These are phyloP conservation scores for Schizosaccharomyces osmophilus DNA, from an alignment of 805 yeast genomes.

Conservation along the genomic window DNA sequence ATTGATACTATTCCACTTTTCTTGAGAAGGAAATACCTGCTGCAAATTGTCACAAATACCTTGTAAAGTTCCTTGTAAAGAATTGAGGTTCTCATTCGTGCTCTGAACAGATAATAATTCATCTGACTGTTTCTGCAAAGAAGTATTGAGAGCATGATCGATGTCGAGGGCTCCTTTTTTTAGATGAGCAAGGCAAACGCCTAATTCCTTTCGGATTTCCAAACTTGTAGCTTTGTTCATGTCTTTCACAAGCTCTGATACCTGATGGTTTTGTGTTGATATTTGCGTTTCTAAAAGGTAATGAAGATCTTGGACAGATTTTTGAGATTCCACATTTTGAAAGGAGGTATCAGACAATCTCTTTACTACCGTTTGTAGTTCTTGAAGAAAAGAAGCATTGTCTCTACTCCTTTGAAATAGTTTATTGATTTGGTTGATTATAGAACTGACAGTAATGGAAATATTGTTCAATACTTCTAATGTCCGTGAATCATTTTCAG, in stretches of 20 bases:
- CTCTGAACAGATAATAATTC: neutral
- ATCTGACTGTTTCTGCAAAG: neutral
- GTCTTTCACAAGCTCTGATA: neutral
- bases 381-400: neutral
- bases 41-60: too few species aligned
- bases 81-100: neutral
- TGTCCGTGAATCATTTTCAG: neutral
- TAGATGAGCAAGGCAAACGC: neutral
- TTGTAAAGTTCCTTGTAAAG: neutral
- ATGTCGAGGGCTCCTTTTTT: neutral
- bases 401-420: neutral
- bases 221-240: neutral
- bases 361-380: neutral
- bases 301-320: neutral
- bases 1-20: too few species aligned
- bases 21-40: too few species aligned
- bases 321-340: neutral
- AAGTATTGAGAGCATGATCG: neutral
- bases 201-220: neutral
- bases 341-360: neutral
- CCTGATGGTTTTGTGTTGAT: neutral
- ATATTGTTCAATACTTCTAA: neutral
- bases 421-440: neutral
- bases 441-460: neutral
- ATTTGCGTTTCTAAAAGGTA: neutral